Percentiles rank a stretch among this genome's conserved stretches.
These are phyloP conservation scores for Fusarium multiceps DNA, from an alignment of 2,329 filamentous ascomycete species.

Conservation along the genomic window DNA sequence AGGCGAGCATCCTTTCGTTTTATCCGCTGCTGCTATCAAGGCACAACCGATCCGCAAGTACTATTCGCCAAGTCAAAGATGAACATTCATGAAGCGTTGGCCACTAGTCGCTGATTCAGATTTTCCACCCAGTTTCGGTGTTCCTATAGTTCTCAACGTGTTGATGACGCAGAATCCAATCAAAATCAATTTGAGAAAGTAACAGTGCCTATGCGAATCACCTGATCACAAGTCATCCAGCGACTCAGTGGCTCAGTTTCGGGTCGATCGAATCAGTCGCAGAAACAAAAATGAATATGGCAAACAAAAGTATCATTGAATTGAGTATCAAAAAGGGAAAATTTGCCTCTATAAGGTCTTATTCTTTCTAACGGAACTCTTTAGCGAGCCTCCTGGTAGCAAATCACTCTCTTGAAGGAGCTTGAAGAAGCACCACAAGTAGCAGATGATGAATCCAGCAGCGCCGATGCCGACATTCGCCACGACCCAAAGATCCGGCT, in stretches of 20 bases:
- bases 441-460: constrained; percentile 86
- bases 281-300: neutral
- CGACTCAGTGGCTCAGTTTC: neutral
- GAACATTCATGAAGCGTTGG: neutral
- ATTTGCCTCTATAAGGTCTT: constrained; percentile 34
- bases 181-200: neutral
- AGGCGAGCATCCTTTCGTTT: neutral
- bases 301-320: constrained; percentile 1
- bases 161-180: neutral
- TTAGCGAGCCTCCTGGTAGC: constrained; percentile 46
- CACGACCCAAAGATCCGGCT: constrained; percentile 96
- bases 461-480: constrained; percentile 88
- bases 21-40: neutral
- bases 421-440: constrained; percentile 88
- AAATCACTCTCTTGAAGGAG: constrained; percentile 70
- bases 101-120: neutral
- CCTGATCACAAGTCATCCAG: neutral
- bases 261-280: neutral
- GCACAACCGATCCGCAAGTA: neutral
- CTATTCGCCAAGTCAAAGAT: neutral
- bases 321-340: constrained; percentile 6
- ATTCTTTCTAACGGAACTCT: constrained; percentile 52
- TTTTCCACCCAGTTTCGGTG: neutral
- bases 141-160: neutral
- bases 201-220: neutral